These are phyloP conservation scores for Sclerotinia subarctica DNA, from an alignment of 2,329 filamentous ascomycete genomes.

Conservation along the genomic window DNA sequence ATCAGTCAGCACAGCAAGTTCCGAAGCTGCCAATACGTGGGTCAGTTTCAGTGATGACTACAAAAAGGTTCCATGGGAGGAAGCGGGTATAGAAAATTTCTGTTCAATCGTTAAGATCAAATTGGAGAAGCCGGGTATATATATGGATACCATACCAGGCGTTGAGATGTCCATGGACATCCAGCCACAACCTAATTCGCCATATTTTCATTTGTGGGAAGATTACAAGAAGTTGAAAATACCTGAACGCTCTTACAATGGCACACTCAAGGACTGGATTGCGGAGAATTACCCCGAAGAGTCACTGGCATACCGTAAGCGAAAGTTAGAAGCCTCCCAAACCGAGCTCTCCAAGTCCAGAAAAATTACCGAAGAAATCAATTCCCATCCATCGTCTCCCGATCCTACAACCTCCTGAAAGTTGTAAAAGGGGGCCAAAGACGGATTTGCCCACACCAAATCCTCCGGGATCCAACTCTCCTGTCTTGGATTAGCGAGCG, in stretches of 20 bases:
- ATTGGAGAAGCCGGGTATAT: slow-evolving; percentile 17
- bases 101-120: slow-evolving; percentile 6
- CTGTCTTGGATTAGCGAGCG: background rate
- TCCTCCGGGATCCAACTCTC: background rate
- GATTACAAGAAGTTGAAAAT: slow-evolving; percentile 15
- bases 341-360: too few species aligned
- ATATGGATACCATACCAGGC: slow-evolving; percentile 8
- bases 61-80: background rate
- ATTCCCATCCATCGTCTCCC: background rate
- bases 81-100: background rate
- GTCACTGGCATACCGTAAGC: background rate
- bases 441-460: background rate
- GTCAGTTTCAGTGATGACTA: background rate
- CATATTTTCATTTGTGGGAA: slow-evolving; percentile 9
- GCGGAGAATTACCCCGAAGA: slow-evolving; percentile 14
- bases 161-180: slow-evolving; percentile 13
- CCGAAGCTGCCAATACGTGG: background rate
- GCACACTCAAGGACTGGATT: slow-evolving; percentile 34
- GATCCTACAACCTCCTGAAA: background rate
- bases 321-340: background rate
- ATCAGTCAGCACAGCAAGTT: slow-evolving; percentile 15
- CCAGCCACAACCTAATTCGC: background rate
- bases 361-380: background rate
- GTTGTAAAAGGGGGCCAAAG: background rate
- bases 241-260: slow-evolving; percentile 31